These are phyloP conservation scores for Pythium aquatile DNA, from an alignment of 352 stramenopile species.

Conservation along the genomic window DNA sequence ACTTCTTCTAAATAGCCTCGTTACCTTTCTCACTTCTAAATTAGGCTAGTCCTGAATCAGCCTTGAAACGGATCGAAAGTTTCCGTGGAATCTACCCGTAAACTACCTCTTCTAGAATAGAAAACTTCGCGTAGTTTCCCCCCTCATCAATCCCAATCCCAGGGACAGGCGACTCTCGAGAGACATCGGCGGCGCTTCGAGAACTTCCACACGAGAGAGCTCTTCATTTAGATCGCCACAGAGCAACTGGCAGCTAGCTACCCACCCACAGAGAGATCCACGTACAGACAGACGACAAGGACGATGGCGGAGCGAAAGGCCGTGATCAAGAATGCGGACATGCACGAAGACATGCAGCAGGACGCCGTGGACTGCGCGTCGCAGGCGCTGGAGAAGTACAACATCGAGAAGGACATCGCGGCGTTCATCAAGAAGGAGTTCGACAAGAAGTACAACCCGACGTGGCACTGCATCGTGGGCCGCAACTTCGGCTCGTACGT, in stretches of 20 bases:
- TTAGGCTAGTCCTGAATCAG: neutral
- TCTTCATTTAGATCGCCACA: slow-evolving; percentile 6
- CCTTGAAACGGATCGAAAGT: slow-evolving; percentile 4
- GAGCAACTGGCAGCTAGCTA: neutral
- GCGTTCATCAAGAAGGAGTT: slow-evolving; percentile 94
- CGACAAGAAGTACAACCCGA: slow-evolving; percentile 92
- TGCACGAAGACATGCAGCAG: slow-evolving; percentile 99
- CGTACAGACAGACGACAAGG: neutral
- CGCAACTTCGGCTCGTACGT: slow-evolving; percentile 94
- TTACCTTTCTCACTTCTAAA: neutral
- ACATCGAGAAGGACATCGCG: slow-evolving; percentile 98
- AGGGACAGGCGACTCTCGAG: neutral
- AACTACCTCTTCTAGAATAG: slow-evolving; percentile 12
- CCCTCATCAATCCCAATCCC: slow-evolving; percentile 1
- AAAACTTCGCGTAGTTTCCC: slow-evolving; percentile 1
- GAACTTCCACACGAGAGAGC: neutral
- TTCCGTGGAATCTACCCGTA: slow-evolving; percentile 2
- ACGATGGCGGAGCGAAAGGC: slow-evolving; percentile 94
- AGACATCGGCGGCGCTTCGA: neutral
- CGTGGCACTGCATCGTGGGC: slow-evolving; percentile 95
- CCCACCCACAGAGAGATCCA: neutral
- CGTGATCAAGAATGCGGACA: slow-evolving; percentile 99
- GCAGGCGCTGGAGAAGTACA: slow-evolving; percentile 99
- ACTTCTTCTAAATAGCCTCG: neutral
- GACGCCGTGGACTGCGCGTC: slow-evolving; percentile 98